phyloP scores from a whole-genome alignment of 305 asterid genomes.

The Fraxinus dipetala region DNA sequence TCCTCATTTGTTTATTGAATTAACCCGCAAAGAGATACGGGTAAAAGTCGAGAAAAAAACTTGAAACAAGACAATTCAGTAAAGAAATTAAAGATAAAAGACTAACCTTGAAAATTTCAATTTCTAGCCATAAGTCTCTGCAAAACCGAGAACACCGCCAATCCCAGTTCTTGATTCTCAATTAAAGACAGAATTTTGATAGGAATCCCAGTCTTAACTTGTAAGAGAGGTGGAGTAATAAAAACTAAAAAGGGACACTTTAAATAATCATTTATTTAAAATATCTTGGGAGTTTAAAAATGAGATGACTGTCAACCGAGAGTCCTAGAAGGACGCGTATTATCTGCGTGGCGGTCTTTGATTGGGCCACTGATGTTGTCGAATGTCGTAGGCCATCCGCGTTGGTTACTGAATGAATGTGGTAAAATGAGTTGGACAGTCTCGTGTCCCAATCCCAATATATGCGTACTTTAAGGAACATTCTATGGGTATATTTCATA shows the following conservation, averaged over 20 bases:
- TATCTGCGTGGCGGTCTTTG: conserved; percentile 13
- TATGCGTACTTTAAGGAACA: not conserved
- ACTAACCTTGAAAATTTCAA: not conserved
- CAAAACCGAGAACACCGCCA: not conserved
- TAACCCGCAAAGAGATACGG: not conserved
- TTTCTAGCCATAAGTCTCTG: not conserved
- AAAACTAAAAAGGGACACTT: no score
- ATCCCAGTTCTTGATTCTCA: not conserved
- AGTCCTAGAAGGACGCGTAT: conserved; percentile 19
- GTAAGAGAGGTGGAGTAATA: not conserved
- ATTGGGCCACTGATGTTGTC: conserved; percentile 11
- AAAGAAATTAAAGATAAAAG: not conserved
- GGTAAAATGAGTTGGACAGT: not conserved
- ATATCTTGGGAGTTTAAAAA: no score
- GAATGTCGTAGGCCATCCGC: not conserved
- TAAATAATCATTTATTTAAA: no score
- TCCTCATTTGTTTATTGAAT: not conserved
- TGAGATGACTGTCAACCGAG: not conserved
- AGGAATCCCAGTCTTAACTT: not conserved
- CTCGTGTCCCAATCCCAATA: not conserved
- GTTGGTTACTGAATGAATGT: not conserved
- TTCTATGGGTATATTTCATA: not conserved
- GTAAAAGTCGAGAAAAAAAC: not conserved
- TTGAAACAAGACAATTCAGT: not conserved
- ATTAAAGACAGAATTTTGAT: not conserved